Conservation (phyloP, 805 yeast genomes). For the Zygotorulaspora florentina region DNA sequence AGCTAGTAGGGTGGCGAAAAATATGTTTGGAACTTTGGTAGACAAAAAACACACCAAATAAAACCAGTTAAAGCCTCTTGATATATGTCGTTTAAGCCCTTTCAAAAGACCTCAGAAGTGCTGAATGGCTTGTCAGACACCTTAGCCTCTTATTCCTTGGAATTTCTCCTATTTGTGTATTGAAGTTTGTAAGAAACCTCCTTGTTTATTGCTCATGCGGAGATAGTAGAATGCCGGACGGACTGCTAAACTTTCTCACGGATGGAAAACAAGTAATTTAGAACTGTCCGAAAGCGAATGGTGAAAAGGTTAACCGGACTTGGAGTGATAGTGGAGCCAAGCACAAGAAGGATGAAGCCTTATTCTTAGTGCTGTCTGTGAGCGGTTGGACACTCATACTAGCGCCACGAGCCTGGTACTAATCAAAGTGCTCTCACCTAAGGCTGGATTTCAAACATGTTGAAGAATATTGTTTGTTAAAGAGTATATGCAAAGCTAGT, state of each 20-base stretch:
- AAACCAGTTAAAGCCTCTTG: slow-evolving; percentile 1
- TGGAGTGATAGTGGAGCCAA: too few species aligned
- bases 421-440: too few species aligned
- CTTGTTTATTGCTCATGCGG: background rate
- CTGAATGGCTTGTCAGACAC: background rate
- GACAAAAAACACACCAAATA: background rate
- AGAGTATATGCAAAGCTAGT: too few species aligned
- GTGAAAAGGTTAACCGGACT: background rate
- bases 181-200: background rate
- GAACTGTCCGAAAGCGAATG: background rate
- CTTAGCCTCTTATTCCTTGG: background rate
- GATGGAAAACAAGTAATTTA: background rate
- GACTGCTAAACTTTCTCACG: background rate
- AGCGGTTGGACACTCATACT: too few species aligned
- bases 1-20: background rate
- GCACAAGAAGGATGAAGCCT: too few species aligned
- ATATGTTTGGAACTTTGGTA: background rate
- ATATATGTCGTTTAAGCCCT: background rate
- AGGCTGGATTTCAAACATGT: too few species aligned
- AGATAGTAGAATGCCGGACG: slow-evolving; percentile 1
- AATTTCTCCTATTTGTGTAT: background rate
- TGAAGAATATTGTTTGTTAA: too few species aligned
- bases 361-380: too few species aligned
- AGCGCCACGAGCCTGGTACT: too few species aligned
- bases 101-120: background rate